Conservation (phyloP, 306 rosid genomes). For the Castanospermum australe region DNA sequence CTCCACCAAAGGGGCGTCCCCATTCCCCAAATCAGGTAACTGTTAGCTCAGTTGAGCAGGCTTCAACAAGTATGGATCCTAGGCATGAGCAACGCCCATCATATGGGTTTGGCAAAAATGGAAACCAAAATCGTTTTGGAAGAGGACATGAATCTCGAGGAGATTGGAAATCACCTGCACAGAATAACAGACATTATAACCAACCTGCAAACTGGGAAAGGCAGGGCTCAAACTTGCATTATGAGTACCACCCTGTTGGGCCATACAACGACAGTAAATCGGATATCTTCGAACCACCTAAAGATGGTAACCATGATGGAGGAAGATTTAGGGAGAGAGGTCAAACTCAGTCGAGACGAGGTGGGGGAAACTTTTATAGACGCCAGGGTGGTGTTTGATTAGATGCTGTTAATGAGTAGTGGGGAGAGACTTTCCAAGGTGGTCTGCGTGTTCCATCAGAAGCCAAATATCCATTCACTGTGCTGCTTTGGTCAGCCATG, state of each 20-base stretch:
- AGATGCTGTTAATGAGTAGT: constrained; percentile 43
- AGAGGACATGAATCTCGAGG: constrained; percentile 67
- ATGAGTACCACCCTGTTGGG: constrained; percentile 86
- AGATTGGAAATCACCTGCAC: constrained; percentile 61
- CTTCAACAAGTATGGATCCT: constrained; percentile 43
- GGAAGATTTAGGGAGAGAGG: constrained; percentile 72
- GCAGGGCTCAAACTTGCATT: constrained; percentile 59
- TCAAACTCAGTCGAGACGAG: constrained; percentile 68
- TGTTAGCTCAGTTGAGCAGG: constrained; percentile 41
- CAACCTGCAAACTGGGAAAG: constrained; percentile 63
- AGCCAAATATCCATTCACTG: constrained; percentile 22
- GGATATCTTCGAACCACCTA: constrained; percentile 52
- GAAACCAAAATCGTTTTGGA: constrained; percentile 62
- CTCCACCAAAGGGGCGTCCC: constrained; percentile 55
- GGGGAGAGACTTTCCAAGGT: constrained; percentile 6
- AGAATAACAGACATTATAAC: constrained; percentile 55
- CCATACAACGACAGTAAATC: constrained; percentile 47
- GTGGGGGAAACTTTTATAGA: constrained; percentile 67
- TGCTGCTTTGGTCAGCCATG: constrained; percentile 28
- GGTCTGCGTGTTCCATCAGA: constrained; percentile 29
- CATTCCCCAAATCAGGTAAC: constrained; percentile 47
- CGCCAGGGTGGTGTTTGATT: constrained; percentile 57
- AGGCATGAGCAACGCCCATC: constrained; percentile 60
- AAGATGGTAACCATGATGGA: constrained; percentile 50
- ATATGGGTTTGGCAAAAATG: constrained; percentile 60